Evolutionary conservation across 2,329 filamentous ascomycete species (phyloP).

Genomic region (Phyllosticta citrichinensis): DNA sequence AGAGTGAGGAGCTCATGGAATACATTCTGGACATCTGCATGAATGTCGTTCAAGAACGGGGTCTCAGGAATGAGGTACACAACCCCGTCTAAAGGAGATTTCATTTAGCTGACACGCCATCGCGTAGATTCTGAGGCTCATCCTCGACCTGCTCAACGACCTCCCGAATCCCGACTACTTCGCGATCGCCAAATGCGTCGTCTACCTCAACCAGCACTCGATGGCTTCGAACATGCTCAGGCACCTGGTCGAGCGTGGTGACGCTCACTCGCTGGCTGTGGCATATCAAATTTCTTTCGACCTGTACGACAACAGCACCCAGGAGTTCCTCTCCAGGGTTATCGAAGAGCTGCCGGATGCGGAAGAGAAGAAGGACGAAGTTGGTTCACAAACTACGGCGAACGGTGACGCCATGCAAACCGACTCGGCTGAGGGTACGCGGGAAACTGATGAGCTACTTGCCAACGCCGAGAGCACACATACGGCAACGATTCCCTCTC

Average conservation of each 20-base stretch:
- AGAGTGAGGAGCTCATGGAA: slow-evolving; percentile 89
- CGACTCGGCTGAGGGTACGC: slow-evolving; percentile 34
- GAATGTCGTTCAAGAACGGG: slow-evolving; percentile 91
- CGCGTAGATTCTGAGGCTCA: slow-evolving; percentile 68
- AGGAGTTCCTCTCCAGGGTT: slow-evolving; percentile 89
- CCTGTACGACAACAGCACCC: slow-evolving; percentile 95
- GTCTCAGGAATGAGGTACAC: slow-evolving; percentile 59
- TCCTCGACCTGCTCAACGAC: slow-evolving; percentile 89
- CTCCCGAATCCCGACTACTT: slow-evolving; percentile 94
- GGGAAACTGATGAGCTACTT: slow-evolving; percentile 50
- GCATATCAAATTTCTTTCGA: slow-evolving; percentile 98
- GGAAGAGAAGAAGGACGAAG: slow-evolving; percentile 36
- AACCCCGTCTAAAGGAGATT: not conserved
- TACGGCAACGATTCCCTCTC: slow-evolving; percentile 38
- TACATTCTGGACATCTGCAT: slow-evolving; percentile 94
- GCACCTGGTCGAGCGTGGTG: slow-evolving; percentile 69
- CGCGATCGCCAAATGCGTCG: slow-evolving; percentile 93
- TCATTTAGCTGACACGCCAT: slow-evolving; percentile 12
- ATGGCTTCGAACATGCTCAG: slow-evolving; percentile 75
- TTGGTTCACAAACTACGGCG: slow-evolving; percentile 17
- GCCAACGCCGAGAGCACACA: slow-evolving; percentile 42
- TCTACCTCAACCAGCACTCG: slow-evolving; percentile 85
- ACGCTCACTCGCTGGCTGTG: slow-evolving; percentile 67
- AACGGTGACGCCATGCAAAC: slow-evolving; percentile 30
- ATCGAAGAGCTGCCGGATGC: slow-evolving; percentile 62